Conservation (phyloP, 345 rosid genomes). For the Gossypium thurberi region DNA sequence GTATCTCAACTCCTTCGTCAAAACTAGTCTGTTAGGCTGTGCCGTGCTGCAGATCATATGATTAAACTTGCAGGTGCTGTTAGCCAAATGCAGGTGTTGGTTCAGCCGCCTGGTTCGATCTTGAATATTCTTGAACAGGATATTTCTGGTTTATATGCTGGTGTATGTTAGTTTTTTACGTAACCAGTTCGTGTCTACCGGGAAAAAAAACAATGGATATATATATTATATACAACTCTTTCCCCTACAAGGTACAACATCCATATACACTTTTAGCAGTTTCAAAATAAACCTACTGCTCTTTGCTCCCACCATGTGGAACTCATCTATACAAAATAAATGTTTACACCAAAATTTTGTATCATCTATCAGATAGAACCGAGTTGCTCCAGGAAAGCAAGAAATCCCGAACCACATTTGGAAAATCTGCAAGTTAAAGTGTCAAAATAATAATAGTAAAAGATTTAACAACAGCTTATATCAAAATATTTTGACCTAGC, state of each 20-base stretch:
- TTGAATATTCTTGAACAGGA: too few relatives aligned
- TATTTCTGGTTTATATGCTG: too few relatives aligned
- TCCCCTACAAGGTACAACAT: not conserved
- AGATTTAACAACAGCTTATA: not conserved
- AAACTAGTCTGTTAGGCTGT: too few relatives aligned
- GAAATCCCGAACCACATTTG: conserved; percentile 65
- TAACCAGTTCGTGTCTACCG: too few relatives aligned
- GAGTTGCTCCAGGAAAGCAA: conserved; percentile 80
- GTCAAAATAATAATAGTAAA: not conserved
- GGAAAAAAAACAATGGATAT: not conserved
- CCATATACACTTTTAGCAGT: not conserved
- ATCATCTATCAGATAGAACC: conserved; percentile 52
- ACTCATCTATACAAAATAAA: not conserved
- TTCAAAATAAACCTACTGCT: not conserved
- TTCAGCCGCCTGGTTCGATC: too few relatives aligned
- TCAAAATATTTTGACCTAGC: not conserved
- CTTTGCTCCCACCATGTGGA: not conserved
- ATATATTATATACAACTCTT: not conserved
- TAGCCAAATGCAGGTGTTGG: too few relatives aligned
- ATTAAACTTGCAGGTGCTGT: too few relatives aligned
- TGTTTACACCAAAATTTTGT: not conserved
- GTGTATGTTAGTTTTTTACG: too few relatives aligned
- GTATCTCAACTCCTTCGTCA: too few relatives aligned
- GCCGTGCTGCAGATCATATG: too few relatives aligned
- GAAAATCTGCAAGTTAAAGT: conserved; percentile 51